Percentiles rank a stretch among this genome's conserved stretches.
Conservation (phyloP, 2,329 filamentous ascomycete species). For the Alternaria atra region DNA sequence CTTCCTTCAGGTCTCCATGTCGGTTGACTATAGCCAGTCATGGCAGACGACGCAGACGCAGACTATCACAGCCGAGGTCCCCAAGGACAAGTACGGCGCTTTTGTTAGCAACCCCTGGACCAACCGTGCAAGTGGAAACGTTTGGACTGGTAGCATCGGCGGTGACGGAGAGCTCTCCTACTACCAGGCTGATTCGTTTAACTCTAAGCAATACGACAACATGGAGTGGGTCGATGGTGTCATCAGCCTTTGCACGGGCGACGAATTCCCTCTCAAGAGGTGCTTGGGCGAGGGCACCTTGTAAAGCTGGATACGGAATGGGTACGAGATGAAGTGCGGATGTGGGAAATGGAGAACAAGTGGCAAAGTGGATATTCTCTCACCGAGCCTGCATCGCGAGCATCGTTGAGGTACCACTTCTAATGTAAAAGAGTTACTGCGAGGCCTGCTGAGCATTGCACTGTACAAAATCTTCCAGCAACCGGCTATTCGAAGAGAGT, state of each 20-base stretch:
- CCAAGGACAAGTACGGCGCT: constrained; percentile 50
- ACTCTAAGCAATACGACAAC: constrained; percentile 40
- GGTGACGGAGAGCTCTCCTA: constrained; percentile 26
- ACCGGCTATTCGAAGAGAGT: too few species aligned
- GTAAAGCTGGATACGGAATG: constrained; percentile 7
- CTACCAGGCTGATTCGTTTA: constrained; percentile 51
- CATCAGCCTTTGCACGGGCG: constrained; percentile 51
- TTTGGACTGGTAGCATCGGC: constrained; percentile 50
- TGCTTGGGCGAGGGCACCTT: constrained; percentile 50
- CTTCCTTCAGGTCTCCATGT: constrained; percentile 34
- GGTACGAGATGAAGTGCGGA: neutral
- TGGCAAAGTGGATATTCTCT: neutral
- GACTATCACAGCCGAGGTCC: constrained; percentile 45
- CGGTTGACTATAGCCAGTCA: constrained; percentile 37
- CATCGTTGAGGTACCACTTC: neutral
- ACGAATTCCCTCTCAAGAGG: constrained; percentile 49
- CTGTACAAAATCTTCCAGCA: neutral
- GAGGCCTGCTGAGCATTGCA: neutral
- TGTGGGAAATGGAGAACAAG: neutral
- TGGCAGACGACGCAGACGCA: constrained; percentile 49
- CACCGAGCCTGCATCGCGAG: neutral
- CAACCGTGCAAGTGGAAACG: constrained; percentile 45
- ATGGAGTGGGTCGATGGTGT: constrained; percentile 54
- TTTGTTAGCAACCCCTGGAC: constrained; percentile 53
- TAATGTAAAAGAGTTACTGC: neutral